Evolutionary conservation across 2,329 filamentous ascomycete species (phyloP).

Genomic region (Thielaviopsis populi): DNA sequence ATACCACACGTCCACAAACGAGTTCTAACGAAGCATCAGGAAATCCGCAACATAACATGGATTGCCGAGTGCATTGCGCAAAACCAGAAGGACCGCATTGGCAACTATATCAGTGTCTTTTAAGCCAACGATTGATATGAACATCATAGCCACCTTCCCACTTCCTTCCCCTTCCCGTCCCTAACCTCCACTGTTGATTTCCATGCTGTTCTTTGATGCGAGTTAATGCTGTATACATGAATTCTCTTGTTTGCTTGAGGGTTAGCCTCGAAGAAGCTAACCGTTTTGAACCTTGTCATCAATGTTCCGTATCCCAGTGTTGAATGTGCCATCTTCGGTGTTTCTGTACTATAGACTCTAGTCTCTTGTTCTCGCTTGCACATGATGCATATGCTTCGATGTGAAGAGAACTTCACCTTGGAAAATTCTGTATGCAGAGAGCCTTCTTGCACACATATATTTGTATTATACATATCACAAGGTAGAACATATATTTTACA

Average conservation of each 20-base stretch:
- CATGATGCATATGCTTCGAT: not conserved
- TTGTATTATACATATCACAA: constrained; percentile 16
- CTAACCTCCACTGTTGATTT: not conserved
- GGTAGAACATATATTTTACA: constrained; percentile 13
- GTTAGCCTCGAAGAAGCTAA: not conserved
- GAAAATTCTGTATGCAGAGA: not conserved
- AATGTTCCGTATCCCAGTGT: not conserved
- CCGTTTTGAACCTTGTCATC: not conserved
- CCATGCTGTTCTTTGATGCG: not conserved
- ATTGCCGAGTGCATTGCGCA: constrained; percentile 99
- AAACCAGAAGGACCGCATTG: constrained; percentile 97
- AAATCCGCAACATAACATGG: constrained; percentile 99
- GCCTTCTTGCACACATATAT: constrained; percentile 9
- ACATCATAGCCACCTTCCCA: not conserved
- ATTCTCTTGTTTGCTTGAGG: not conserved
- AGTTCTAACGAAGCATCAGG: constrained; percentile 39
- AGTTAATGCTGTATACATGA: not conserved
- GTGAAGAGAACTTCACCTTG: not conserved
- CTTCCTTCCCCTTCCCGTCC: not conserved
- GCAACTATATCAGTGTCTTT: constrained; percentile 98
- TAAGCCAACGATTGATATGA: constrained; percentile 28
- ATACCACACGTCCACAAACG: not conserved
- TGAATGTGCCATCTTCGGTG: not conserved
- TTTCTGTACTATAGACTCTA: not conserved
- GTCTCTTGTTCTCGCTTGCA: not conserved